phyloP scores from a whole-genome alignment of 1,284 basidiomycete species.

The Austroboletus novae-zelandiae region DNA sequence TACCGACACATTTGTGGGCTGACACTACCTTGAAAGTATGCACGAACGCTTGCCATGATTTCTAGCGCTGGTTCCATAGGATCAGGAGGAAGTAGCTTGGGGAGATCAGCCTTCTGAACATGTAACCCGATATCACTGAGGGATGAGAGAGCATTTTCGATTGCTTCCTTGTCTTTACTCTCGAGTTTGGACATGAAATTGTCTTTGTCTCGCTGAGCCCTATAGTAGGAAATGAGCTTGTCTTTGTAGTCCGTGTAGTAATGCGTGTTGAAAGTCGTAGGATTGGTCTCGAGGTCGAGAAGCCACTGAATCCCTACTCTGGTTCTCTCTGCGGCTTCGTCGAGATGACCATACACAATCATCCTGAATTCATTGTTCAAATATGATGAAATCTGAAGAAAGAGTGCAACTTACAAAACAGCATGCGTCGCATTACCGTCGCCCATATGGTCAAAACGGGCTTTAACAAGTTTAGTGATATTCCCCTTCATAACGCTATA shows the following conservation, averaged over 20 bases:
- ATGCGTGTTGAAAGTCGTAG: constrained; percentile 58
- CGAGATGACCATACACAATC: constrained; percentile 48
- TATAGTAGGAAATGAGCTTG: constrained; percentile 55
- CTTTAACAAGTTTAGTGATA: constrained; percentile 40
- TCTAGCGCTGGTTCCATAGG: constrained; percentile 51
- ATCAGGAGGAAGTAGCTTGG: constrained; percentile 54
- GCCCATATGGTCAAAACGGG: constrained; percentile 53
- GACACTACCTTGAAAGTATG: constrained; percentile 65
- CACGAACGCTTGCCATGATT: constrained; percentile 71
- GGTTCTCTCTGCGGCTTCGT: constrained; percentile 39
- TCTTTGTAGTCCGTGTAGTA: constrained; percentile 56
- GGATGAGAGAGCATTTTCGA: constrained; percentile 37
- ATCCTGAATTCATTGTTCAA: constrained; percentile 32
- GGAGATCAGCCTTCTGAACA: constrained; percentile 42
- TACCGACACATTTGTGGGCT: not conserved
- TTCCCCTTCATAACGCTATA: constrained; percentile 39
- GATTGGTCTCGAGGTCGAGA: constrained; percentile 48
- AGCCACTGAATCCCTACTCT: constrained; percentile 49
- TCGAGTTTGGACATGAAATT: constrained; percentile 27
- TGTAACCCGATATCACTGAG: constrained; percentile 46
- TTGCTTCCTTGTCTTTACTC: not conserved
- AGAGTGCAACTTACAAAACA: not conserved
- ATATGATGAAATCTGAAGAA: not conserved
- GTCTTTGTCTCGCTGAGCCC: constrained; percentile 35
- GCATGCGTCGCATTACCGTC: constrained; percentile 40